These are phyloP conservation scores for Ambrosia hybrid DNA, from an alignment of 140 eudicot genomes.

Conservation along the genomic window DNA sequence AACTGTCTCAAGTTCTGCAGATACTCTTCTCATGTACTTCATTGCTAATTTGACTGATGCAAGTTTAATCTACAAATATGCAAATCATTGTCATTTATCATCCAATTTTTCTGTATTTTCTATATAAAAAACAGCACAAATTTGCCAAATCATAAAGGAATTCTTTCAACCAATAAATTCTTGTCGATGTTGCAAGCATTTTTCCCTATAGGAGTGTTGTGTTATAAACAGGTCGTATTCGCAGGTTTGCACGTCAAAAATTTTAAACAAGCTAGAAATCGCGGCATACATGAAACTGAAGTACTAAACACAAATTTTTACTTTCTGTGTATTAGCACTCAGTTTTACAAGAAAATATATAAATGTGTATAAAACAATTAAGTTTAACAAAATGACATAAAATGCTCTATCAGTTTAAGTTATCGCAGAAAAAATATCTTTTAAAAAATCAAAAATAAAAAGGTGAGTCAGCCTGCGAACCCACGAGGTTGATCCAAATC, in stretches of 20 bases:
- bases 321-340: too few relatives aligned
- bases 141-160: too few relatives aligned
- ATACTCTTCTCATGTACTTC: constrained; percentile 94
- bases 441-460: not conserved
- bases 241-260: too few relatives aligned
- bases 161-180: too few relatives aligned
- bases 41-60: constrained; percentile 91
- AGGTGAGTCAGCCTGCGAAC: not conserved
- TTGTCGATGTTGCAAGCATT: too few relatives aligned
- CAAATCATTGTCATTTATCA: constrained; percentile 10
- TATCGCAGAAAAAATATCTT: not conserved
- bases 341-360: too few relatives aligned
- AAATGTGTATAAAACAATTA: not conserved
- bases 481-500: not conserved
- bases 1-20: constrained; percentile 81
- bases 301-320: too few relatives aligned
- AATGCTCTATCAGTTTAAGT: not conserved
- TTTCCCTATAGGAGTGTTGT: too few relatives aligned
- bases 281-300: too few relatives aligned
- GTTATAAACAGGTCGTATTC: too few relatives aligned
- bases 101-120: not conserved
- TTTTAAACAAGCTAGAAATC: too few relatives aligned
- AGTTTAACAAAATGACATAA: not conserved
- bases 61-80: constrained; percentile 69
- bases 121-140: not conserved